A percentile compares a stretch with the other conserved stretches of the same genome.
These are phyloP conservation scores for Erodium moschatum DNA, from an alignment of 441 rosid genomes.

Conservation along the genomic window DNA sequence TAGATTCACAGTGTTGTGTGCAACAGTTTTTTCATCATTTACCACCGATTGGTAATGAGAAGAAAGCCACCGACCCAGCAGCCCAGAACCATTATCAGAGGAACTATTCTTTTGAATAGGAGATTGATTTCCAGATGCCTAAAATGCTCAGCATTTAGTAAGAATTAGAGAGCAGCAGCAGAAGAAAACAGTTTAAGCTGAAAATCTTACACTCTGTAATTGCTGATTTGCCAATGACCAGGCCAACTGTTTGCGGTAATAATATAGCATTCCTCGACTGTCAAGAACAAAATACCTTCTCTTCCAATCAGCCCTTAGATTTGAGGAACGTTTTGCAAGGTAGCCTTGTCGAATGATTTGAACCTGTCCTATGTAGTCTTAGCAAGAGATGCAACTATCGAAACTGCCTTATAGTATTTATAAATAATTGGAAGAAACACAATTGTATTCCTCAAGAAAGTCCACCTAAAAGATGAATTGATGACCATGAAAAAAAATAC, in stretches of 20 bases:
- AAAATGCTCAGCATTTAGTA: slow-evolving; percentile 9
- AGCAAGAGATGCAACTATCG: slow-evolving; percentile 9
- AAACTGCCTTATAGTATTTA: not conserved
- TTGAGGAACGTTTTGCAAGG: slow-evolving; percentile 91
- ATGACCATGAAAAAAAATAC: slow-evolving; percentile 25
- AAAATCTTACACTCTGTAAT: slow-evolving; percentile 7
- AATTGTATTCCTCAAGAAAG: slow-evolving; percentile 10
- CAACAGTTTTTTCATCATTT: slow-evolving; percentile 93
- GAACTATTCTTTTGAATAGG: slow-evolving; percentile 78
- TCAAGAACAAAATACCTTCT: slow-evolving; percentile 96
- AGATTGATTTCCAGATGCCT: slow-evolving; percentile 73
- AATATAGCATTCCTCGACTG: slow-evolving; percentile 95
- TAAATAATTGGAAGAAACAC: slow-evolving; percentile 3
- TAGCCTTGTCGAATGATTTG: slow-evolving; percentile 96
- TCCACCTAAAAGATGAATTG: not conserved
- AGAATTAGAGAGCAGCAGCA: slow-evolving; percentile 13
- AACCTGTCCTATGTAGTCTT: slow-evolving; percentile 47
- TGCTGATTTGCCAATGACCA: slow-evolving; percentile 69
- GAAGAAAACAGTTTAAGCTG: not conserved
- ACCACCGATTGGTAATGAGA: slow-evolving; percentile 71
- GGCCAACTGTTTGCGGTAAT: slow-evolving; percentile 81
- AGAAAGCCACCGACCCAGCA: slow-evolving; percentile 94
- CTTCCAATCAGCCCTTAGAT: slow-evolving; percentile 97
- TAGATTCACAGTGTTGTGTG: slow-evolving; percentile 97
- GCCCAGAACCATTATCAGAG: slow-evolving; percentile 93